Base-by-base conservation (phyloP, 306 rosid species). In the Cicer chorassanicum region DNA sequence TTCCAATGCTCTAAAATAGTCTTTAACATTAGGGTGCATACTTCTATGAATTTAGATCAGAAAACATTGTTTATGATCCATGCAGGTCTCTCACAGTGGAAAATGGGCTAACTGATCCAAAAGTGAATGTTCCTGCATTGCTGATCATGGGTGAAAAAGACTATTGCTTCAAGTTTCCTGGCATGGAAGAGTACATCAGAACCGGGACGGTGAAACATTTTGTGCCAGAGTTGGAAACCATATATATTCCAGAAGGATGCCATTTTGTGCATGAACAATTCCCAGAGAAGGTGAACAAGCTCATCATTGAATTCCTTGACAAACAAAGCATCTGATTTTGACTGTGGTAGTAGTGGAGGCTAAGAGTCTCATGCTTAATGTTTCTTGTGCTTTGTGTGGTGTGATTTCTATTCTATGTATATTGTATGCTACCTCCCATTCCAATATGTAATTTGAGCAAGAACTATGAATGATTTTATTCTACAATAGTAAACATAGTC, bases 221-320 rank as follows among this genome's bases (percentile, higher is more conserved):
- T 60, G 90, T 86, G 41, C 88, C 96, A 0, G 65, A 84, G 55
- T 75, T 86, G 80, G 89, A 90, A 8, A 77, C 72, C 54, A 70
- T 50, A 18, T 84, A 11, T 73, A 9, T 84, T 24, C 81, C 82
- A 24, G 89, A 88, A 61, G 96, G 96, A 65, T 67, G 36, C 14
- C 96, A 86, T 70, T 90, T 86, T 80, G 81, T 84, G 44, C 88
- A 80, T 2, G 91, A 90, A 66, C 92, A 88, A 70, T 55, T 80
- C 21, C 91, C 88, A 6, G 81, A 88, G 63, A 75, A 86, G 73
- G 78, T 88, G 46, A 88, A 88, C 82, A 76, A 84, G 70, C 85
- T 83, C 61, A 74, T 90, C 55, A 62, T 88, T 67, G 60, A 73
- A 46, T 84, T 88, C 85, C 85, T 88, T 13, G 69, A 70, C 77